Percentiles rank a stretch among this genome's conserved stretches.
Conservation (phyloP, 768 basidiomycete species). For the Pleurotus ostreatus region DNA sequence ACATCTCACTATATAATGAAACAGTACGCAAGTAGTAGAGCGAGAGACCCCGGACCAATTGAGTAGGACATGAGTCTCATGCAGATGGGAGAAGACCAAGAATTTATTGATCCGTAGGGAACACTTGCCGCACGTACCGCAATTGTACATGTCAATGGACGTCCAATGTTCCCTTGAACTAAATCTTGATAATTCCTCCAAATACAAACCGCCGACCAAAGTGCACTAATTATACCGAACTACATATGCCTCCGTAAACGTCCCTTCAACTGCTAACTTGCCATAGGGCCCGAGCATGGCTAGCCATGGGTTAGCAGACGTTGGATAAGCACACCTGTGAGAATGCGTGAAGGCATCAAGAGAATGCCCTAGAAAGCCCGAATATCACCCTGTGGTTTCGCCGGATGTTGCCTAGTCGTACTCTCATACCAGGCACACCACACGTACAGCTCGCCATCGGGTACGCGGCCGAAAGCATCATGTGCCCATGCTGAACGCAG, state of each 20-base stretch:
- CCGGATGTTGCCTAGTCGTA: neutral
- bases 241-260: neutral
- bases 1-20: no score
- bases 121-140: conserved; percentile 4
- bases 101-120: conserved; percentile 3
- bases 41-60: no score
- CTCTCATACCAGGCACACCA: neutral
- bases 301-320: neutral
- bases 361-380: conserved; percentile 5
- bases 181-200: conserved; percentile 1
- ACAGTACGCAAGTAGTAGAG: no score
- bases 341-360: neutral
- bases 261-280: conserved; percentile 3
- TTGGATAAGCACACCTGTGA: conserved; percentile 2
- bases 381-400: neutral
- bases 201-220: conserved; percentile 1
- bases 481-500: neutral
- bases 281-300: neutral
- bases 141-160: neutral
- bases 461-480: neutral
- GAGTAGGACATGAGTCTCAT: neutral
- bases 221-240: neutral
- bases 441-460: neutral
- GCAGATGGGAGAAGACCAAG: neutral
- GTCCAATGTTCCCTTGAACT: neutral